These are phyloP conservation scores for Craterostigma plantagineum DNA, from an alignment of 257 asterid species.

Conservation along the genomic window DNA sequence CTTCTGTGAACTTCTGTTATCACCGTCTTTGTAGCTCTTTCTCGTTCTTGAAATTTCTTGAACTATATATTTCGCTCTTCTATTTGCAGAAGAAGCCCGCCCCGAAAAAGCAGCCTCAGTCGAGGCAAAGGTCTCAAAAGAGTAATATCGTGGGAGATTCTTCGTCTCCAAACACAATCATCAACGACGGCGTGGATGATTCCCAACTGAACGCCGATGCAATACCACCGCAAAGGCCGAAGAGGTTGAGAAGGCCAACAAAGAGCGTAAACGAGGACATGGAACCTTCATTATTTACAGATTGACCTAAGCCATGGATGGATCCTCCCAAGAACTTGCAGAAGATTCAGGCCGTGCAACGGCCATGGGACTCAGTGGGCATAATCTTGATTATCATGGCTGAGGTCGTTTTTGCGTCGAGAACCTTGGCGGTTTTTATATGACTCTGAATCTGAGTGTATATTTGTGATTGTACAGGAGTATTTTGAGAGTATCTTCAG, in stretches of 20 bases:
- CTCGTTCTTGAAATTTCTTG: not conserved
- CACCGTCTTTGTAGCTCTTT: slow-evolving; percentile 4
- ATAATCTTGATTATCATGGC: too few relatives aligned
- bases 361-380: too few relatives aligned
- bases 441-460: too few relatives aligned
- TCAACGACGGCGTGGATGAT: slow-evolving; percentile 39
- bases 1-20: not conserved
- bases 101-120: slow-evolving; percentile 30
- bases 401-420: too few relatives aligned
- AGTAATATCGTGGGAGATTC: slow-evolving; percentile 28
- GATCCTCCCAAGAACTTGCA: too few relatives aligned
- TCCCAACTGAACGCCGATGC: slow-evolving; percentile 28
- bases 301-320: too few relatives aligned
- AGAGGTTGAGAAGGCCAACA: slow-evolving; percentile 84
- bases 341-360: too few relatives aligned
- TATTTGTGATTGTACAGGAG: too few relatives aligned
- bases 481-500: too few relatives aligned
- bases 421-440: too few relatives aligned
- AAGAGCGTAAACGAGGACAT: slow-evolving; percentile 79
- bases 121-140: slow-evolving; percentile 40
- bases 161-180: slow-evolving; percentile 20
- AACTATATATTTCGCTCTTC: too few relatives aligned
- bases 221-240: slow-evolving; percentile 55
- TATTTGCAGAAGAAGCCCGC: slow-evolving; percentile 49
- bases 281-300: slow-evolving; percentile 45